phyloP scores from a whole-genome alignment of 2,329 filamentous ascomycete species.

The Plenodomus biglobosus region DNA sequence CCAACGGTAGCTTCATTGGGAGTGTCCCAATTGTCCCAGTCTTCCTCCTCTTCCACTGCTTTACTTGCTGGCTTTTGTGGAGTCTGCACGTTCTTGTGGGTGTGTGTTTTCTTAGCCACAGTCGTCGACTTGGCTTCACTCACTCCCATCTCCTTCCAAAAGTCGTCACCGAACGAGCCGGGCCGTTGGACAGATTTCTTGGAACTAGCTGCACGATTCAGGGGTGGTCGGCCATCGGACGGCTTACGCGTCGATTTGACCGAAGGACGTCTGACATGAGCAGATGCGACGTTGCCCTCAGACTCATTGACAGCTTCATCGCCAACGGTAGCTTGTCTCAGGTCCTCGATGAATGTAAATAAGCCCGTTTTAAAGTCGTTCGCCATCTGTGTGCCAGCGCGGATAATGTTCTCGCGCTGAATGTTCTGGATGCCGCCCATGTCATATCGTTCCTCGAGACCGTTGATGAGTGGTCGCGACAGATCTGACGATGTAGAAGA shows the following conservation, averaged over 20 bases:
- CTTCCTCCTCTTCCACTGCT: constrained; percentile 51
- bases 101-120: constrained; percentile 45
- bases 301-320: constrained; percentile 70
- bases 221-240: constrained; percentile 33
- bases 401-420: constrained; percentile 43
- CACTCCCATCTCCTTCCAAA: constrained; percentile 49
- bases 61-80: constrained; percentile 41
- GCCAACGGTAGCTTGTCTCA: constrained; percentile 91
- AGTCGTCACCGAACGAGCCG: constrained; percentile 45
- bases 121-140: constrained; percentile 41
- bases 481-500: constrained; percentile 39
- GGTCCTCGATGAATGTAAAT: constrained; percentile 93
- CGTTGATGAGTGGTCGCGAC: constrained; percentile 29
- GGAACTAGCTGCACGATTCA: constrained; percentile 37
- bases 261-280: constrained; percentile 27
- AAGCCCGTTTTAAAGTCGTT: constrained; percentile 87
- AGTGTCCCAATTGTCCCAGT: constrained; percentile 61
- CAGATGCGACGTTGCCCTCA: constrained; percentile 39
- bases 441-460: constrained; percentile 36
- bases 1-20: constrained; percentile 40
- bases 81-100: constrained; percentile 39
- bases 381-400: constrained; percentile 71
- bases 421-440: constrained; percentile 33
- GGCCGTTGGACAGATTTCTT: constrained; percentile 33
- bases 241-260: constrained; percentile 32